Evolutionary conservation across 495 filamentous ascomycete genomes (phyloP), one percentile per base, ranked within the genome.

Genomic region (Terfezia claveryi): DNA sequence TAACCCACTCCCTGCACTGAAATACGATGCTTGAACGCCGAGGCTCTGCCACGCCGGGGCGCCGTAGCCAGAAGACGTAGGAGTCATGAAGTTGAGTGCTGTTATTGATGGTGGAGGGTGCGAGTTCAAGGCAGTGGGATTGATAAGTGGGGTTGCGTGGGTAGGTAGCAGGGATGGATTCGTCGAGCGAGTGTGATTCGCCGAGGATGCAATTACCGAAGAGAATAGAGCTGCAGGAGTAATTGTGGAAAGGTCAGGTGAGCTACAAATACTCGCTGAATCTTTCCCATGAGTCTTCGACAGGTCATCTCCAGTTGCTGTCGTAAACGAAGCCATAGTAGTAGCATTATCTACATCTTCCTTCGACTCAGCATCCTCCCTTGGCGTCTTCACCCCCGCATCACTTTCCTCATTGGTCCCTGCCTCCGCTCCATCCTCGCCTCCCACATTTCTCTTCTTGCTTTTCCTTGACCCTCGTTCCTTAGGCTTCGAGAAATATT

Each of bases 401-500:
- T 14, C 17, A 46, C 17, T 46, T 2, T 46, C 41, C 12, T 46
- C 41, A 6, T 14, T 46, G 17, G 14, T 20, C 41, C 12, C 12
- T 5, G 17, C 4, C 12, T 46, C 41, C 41, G 14, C 41, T 46
- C 17, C 41, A 46, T 46, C 41, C 12, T 46, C 41, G 17, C 8
- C 41, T 14, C 14, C 17, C 8, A 8, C 17, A 14, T 20, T 20
- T 2, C 17, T 20, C 41, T 9, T 46, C 41, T 9, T 46, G 12
- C 14, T 6, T 20, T 46, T 46, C 41, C 8, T 46, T 46, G 14
- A 14, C 17, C 41, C 41, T 46, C 17, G 12, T 20, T 46, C 41
- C 8, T 46, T 46, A 5, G 41, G 51, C 36, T 62, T 62, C 0
- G 62, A 63, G 37, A 65, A 65, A 23, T 62, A 62, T 27, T 59